Conservation (phyloP, 2,329 filamentous ascomycete species). For the Stemphylium lycopersici region DNA sequence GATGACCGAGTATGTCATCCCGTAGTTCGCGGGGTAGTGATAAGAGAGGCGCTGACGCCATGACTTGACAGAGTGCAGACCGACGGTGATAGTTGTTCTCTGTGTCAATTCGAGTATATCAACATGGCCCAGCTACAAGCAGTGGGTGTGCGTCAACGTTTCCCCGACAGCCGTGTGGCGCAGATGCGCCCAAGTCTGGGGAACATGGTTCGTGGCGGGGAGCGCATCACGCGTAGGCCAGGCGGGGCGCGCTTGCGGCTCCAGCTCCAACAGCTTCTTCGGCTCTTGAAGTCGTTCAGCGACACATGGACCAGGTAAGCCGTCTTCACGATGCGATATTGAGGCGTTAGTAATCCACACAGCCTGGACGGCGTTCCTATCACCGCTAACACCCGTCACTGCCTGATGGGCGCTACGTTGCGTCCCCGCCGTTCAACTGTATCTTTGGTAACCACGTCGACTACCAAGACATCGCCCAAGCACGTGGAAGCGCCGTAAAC, state of each 20-base stretch:
- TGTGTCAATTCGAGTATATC: background rate
- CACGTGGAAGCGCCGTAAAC: background rate
- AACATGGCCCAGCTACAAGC: too few species aligned
- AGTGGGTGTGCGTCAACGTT: too few species aligned
- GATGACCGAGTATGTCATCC: constrained; percentile 32
- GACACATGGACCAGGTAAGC: background rate
- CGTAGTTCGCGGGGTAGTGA: constrained; percentile 36
- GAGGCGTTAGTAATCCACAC: background rate
- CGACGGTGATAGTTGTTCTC: background rate
- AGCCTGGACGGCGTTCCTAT: background rate
- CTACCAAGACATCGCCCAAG: background rate
- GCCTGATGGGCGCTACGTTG: background rate
- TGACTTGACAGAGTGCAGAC: background rate
- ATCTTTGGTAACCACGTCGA: background rate
- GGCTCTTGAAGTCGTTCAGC: background rate
- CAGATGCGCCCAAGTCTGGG: background rate
- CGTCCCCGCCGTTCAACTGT: background rate
- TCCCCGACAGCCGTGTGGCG: too few species aligned
- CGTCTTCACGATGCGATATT: background rate
- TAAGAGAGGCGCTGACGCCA: constrained; percentile 16
- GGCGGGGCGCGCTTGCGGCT: constrained; percentile 7
- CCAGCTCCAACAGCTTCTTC: background rate
- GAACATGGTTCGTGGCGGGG: background rate
- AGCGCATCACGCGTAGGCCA: background rate
- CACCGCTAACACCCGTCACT: background rate